Evolutionary conservation across 2,329 filamentous ascomycete genomes (phyloP).

Genomic region (Paecilomyces sp.): DNA sequence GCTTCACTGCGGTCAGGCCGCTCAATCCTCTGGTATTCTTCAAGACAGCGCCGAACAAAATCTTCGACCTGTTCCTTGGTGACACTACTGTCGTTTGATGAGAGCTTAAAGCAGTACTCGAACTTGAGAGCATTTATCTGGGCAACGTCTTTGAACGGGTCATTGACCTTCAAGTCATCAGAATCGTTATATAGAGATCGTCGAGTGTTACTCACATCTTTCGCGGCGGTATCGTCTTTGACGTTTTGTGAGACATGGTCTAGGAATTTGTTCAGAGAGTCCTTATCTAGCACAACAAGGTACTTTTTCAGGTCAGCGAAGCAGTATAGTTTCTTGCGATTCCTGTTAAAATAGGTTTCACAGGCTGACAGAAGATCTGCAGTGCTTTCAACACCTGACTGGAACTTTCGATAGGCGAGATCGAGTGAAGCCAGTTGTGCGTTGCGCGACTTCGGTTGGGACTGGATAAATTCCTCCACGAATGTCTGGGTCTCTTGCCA

Average conservation of each 20-base stretch:
- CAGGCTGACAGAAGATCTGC: conserved; percentile 31
- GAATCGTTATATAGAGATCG: not conserved
- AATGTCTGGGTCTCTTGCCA: conserved; percentile 23
- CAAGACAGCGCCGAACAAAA: conserved; percentile 33
- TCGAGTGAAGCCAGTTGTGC: conserved; percentile 32
- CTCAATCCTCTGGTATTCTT: conserved; percentile 19
- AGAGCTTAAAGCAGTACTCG: conserved; percentile 34
- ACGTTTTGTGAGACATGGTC: conserved; percentile 15
- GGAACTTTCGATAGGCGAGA: conserved; percentile 16
- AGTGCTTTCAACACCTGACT: conserved; percentile 16
- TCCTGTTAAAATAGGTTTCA: conserved; percentile 33
- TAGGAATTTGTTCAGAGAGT: conserved; percentile 18
- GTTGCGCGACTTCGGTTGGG: conserved; percentile 34
- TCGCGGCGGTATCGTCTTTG: conserved; percentile 9
- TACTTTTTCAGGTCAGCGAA: conserved; percentile 37
- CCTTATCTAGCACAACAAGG: conserved; percentile 20
- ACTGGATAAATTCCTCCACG: conserved; percentile 25
- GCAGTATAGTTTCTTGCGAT: conserved; percentile 37
- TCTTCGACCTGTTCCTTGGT: conserved; percentile 23
- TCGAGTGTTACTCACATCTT: conserved; percentile 14
- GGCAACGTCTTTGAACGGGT: conserved; percentile 20
- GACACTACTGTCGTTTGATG: conserved; percentile 17
- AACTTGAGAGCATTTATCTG: conserved; percentile 38
- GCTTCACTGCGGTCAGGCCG: conserved; percentile 15
- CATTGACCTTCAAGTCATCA: conserved; percentile 12